Base-by-base conservation (phyloP, 2,329 filamentous ascomycete species). In the Neonectria coccinea region DNA sequence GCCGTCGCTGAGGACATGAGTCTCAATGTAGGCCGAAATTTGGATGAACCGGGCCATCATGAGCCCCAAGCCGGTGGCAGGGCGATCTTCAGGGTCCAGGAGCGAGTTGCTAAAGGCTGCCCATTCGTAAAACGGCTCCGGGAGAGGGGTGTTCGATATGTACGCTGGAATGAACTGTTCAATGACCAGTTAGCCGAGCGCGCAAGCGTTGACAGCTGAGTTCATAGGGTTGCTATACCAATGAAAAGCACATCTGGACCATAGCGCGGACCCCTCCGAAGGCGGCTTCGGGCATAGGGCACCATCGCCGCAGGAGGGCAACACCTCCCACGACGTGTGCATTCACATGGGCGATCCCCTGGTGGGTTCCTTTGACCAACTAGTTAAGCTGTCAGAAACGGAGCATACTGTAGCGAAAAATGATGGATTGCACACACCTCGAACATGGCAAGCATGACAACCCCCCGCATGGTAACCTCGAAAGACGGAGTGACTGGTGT, bases 281-380 rank as follows among this genome's bases (percentile, higher is more conserved):
- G 0, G 79, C 76, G 0, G 76, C 71, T 9, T 77, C 68, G 2
- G 76, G 74, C 39, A 80, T 72, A 2, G 83, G 83, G 5, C 82
- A 71, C 61, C 81, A 80, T 48, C 77, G 81, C 61, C 83, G 82
- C 18, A 89, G 77, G n/a, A 91, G 76, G 11, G 88, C 86, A 48
- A 86, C 81, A 2, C 87, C 88, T 1, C 88, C 88, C 69, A 85
- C 81, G 50, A 89, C 83, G 73, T 91, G 88, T 6, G 84, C 84
- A 56, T 83, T 84, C 66, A 87, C 88, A 20, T 82, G 82, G 16
- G 82, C 78, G 20, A 85, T 80, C 25, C 83, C 81, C 57, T 82
- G 74, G 39, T 80, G 79, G 3, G 81, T 80, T 39, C 84, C 82
- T 62, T 81, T 83, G n/a, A 84, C 83, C 10, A 82, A 75, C 81